These are phyloP conservation scores for Neostapfia colusana DNA, from an alignment of 176 grass and related monocot genomes.

Conservation along the genomic window DNA sequence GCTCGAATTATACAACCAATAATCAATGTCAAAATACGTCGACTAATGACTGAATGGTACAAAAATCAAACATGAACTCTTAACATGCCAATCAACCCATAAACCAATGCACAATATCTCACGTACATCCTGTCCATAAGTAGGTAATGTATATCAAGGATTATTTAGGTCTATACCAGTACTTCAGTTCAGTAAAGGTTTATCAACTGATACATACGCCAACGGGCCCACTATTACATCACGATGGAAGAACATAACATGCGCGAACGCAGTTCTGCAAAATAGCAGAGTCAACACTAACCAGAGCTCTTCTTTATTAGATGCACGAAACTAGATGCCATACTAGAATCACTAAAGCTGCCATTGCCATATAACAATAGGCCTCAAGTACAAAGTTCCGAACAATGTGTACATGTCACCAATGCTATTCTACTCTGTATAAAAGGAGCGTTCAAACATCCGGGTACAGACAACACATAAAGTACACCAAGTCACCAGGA, in stretches of 20 bases:
- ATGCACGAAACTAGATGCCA: conserved; percentile 9
- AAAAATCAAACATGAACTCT: neutral
- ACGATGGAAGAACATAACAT: neutral
- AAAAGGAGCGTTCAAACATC: conserved; percentile 23
- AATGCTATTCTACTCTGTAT: conserved; percentile 45
- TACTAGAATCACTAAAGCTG: conserved; percentile 31
- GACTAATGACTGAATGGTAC: neutral
- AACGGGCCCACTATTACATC: neutral
- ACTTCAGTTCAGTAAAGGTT: neutral
- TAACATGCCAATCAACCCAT: neutral
- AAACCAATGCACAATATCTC: neutral
- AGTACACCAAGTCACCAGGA: conserved; percentile 29
- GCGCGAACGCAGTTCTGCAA: neutral
- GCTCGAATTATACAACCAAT: neutral
- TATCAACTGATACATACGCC: neutral
- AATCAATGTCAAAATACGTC: neutral
- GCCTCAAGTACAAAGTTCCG: conserved; percentile 38
- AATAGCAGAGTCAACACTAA: neutral
- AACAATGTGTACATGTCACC: conserved; percentile 49
- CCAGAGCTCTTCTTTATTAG: conserved; percentile 28
- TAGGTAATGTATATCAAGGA: neutral
- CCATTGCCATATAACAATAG: conserved; percentile 39
- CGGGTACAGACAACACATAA: conserved; percentile 20
- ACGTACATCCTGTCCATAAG: neutral
- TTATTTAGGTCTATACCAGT: neutral